Conservation (phyloP, 2,329 filamentous ascomycete genomes). For the Leptodontidium sp. region DNA sequence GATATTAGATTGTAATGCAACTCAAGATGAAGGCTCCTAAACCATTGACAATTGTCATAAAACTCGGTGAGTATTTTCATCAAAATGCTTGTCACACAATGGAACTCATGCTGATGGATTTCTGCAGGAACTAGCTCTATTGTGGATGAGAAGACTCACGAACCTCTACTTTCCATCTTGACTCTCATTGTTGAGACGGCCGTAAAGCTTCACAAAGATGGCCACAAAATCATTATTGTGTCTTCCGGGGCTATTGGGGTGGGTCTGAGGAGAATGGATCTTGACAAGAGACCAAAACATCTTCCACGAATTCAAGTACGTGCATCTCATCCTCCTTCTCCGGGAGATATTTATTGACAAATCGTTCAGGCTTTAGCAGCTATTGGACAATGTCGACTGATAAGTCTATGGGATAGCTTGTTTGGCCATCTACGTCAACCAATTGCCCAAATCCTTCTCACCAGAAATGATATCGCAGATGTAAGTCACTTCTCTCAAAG, state of each 20-base stretch:
- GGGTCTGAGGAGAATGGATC: slow-evolving; percentile 87
- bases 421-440: slow-evolving; percentile 90
- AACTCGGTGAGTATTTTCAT: slow-evolving; percentile 61
- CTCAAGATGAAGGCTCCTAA: slow-evolving; percentile 59
- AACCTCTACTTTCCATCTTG: slow-evolving; percentile 89
- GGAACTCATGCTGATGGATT: slow-evolving; percentile 22
- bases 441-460: slow-evolving; percentile 92
- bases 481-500: slow-evolving; percentile 55
- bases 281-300: slow-evolving; percentile 87
- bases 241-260: slow-evolving; percentile 98
- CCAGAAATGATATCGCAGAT: slow-evolving; percentile 95
- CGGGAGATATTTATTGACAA: not conserved
- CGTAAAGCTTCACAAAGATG: slow-evolving; percentile 85
- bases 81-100: slow-evolving; percentile 21
- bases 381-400: slow-evolving; percentile 93
- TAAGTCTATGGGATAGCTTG: slow-evolving; percentile 93
- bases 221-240: slow-evolving; percentile 93
- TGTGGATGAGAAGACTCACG: slow-evolving; percentile 93
- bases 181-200: slow-evolving; percentile 95
- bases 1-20: slow-evolving; percentile 9
- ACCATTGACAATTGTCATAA: slow-evolving; percentile 72
- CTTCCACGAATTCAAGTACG: slow-evolving; percentile 83
- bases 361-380: slow-evolving; percentile 80
- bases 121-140: slow-evolving; percentile 93
- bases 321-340: not conserved